Evolutionary conservation across 352 stramenopile genomes (phyloP).

Genomic region (Pythium sp.): DNA sequence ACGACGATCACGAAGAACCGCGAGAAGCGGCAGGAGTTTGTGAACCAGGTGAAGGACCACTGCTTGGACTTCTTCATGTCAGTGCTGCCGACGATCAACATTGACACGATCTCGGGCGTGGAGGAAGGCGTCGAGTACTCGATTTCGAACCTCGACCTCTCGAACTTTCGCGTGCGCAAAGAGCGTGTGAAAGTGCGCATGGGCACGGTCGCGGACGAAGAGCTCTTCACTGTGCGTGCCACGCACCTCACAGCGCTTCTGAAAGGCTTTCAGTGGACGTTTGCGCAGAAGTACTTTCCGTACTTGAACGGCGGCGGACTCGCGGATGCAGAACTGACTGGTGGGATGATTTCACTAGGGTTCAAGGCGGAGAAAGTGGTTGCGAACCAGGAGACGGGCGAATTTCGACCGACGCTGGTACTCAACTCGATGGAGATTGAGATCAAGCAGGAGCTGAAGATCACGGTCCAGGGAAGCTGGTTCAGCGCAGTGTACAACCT

Average conservation of each 20-base stretch:
- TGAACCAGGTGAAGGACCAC: conserved; percentile 80
- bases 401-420: conserved; percentile 70
- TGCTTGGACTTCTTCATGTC: conserved; percentile 87
- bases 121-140: conserved; percentile 80
- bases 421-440: conserved; percentile 84
- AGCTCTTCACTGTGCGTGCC: conserved; percentile 74
- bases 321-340: conserved; percentile 66
- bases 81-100: conserved; percentile 76
- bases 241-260: conserved; percentile 75
- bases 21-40: conserved; percentile 73
- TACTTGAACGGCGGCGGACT: conserved; percentile 78
- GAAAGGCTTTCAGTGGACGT: conserved; percentile 85
- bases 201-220: conserved; percentile 74
- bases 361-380: conserved; percentile 81
- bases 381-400: conserved; percentile 51
- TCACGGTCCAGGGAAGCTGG: conserved; percentile 81
- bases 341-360: conserved; percentile 71
- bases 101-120: conserved; percentile 76
- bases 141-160: conserved; percentile 75
- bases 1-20: conserved; percentile 54
- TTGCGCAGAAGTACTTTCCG: conserved; percentile 84
- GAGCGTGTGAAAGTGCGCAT: conserved; percentile 84
- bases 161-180: conserved; percentile 82
- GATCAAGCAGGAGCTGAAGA: conserved; percentile 79
- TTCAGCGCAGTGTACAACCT: conserved; percentile 86